phyloP scores from a whole-genome alignment of 495 filamentous ascomycete genomes.

The Xylaria grammica region DNA sequence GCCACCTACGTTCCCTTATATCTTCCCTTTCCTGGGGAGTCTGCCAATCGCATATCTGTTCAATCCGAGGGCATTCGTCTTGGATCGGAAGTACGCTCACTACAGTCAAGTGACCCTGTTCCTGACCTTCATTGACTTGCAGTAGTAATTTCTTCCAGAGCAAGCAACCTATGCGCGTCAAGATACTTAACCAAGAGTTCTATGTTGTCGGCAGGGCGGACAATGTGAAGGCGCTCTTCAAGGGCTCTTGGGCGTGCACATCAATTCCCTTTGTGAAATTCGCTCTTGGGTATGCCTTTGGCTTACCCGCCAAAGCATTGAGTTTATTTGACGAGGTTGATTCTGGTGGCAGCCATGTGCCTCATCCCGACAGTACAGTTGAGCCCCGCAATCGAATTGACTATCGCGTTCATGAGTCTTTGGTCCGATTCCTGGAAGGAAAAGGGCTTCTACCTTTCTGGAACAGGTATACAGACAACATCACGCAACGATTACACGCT shows the following conservation, averaged over 20 bases:
- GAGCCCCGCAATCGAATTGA: conserved; percentile 35
- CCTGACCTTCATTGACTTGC: conserved; percentile 4
- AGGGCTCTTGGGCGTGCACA: conserved; percentile 27
- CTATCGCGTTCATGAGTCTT: conserved; percentile 28
- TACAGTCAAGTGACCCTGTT: conserved; percentile 1
- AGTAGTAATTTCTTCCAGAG: conserved; percentile 31
- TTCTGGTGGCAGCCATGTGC: conserved; percentile 32
- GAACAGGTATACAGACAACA: conserved; percentile 26
- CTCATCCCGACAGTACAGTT: conserved; percentile 27
- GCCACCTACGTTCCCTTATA: conserved; percentile 27
- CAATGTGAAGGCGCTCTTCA: conserved; percentile 38
- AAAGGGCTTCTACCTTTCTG: conserved; percentile 31
- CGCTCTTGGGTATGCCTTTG: conserved; percentile 32
- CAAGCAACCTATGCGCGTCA: conserved; percentile 28
- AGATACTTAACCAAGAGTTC: conserved; percentile 34
- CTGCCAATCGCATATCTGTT: conserved; percentile 30
- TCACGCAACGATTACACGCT: conserved; percentile 26
- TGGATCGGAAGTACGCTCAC: conserved; percentile 24
- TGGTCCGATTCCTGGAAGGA: conserved; percentile 29
- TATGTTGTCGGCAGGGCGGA: conserved; percentile 35
- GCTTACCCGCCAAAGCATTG: conserved; percentile 27
- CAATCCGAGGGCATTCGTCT: conserved; percentile 30
- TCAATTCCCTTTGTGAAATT: conserved; percentile 33
- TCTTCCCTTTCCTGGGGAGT: conserved; percentile 29
- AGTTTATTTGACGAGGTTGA: conserved; percentile 33